These are phyloP conservation scores for Neurospora terricola DNA, from an alignment of 495 filamentous ascomycete species.

Conservation along the genomic window DNA sequence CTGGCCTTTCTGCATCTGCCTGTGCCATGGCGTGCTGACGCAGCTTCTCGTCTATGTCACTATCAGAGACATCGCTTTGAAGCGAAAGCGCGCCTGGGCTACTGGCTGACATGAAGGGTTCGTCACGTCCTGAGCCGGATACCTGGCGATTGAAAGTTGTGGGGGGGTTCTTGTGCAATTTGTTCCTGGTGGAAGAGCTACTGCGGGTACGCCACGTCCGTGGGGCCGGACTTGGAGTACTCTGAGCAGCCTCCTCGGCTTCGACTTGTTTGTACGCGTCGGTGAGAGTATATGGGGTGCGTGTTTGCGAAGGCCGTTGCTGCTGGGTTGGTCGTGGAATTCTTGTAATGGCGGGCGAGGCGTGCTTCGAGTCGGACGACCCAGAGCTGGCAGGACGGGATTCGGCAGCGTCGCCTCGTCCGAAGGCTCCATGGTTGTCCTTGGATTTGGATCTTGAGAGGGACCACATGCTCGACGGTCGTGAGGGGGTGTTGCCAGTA, in stretches of 20 bases:
- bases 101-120: slow-evolving; percentile 5
- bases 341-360: slow-evolving; percentile 25
- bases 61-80: slow-evolving; percentile 17
- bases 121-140: neutral
- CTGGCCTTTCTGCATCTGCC: slow-evolving; percentile 10
- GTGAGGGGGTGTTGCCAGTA: slow-evolving; percentile 18
- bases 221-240: slow-evolving; percentile 39
- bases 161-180: neutral
- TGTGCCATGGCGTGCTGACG: slow-evolving; percentile 12
- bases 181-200: slow-evolving; percentile 12
- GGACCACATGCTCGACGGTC: slow-evolving; percentile 13
- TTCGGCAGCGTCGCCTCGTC: neutral
- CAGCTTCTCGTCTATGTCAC: slow-evolving; percentile 22
- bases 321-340: slow-evolving; percentile 29
- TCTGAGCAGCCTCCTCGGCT: slow-evolving; percentile 32
- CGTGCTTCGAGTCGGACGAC: slow-evolving; percentile 8
- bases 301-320: slow-evolving; percentile 18
- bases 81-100: slow-evolving; percentile 6
- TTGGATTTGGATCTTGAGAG: slow-evolving; percentile 6
- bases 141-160: neutral
- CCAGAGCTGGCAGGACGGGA: slow-evolving; percentile 4
- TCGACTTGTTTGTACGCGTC: slow-evolving; percentile 35
- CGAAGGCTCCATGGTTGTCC: slow-evolving; percentile 3
- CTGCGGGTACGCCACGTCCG: slow-evolving; percentile 25
- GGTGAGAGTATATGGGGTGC: slow-evolving; percentile 25